phyloP scores from a whole-genome alignment of 2,329 filamentous ascomycete species.

The Penicillium nordicum region DNA sequence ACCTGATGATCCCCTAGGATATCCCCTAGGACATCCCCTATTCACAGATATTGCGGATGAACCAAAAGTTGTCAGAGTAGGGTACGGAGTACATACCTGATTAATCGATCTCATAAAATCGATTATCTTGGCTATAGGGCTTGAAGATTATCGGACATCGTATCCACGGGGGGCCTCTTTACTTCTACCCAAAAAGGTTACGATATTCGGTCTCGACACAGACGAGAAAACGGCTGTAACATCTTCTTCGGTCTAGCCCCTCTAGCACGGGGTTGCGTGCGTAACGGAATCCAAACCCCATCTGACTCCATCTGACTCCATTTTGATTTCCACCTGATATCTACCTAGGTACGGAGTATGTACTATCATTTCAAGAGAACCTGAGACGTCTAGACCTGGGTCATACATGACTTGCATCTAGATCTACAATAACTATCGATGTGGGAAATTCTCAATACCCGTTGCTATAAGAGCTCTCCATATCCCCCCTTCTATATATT shows the following conservation, averaged over 20 bases:
- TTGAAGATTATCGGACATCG: background rate
- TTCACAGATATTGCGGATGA: background rate
- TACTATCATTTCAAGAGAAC: background rate
- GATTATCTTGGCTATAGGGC: background rate
- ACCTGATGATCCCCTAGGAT: background rate
- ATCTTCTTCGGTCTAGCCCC: background rate
- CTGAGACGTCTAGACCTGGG: background rate
- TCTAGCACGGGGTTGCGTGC: background rate
- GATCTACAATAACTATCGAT: background rate
- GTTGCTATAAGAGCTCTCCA: background rate
- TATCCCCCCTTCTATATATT: background rate
- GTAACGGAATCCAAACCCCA: background rate
- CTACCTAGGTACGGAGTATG: background rate
- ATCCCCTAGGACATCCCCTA: background rate
- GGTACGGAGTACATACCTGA: too few relatives aligned
- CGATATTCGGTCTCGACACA: background rate
- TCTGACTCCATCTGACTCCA: background rate
- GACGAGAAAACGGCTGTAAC: background rate
- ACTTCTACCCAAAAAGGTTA: constrained; percentile 6
- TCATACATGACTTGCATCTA: background rate
- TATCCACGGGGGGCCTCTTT: constrained; percentile 14
- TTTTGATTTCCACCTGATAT: background rate
- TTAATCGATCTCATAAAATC: background rate
- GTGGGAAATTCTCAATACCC: background rate
- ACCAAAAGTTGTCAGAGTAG: background rate